Base-by-base conservation (phyloP, 305 asterid genomes). In the Fraxinus latifolia region DNA sequence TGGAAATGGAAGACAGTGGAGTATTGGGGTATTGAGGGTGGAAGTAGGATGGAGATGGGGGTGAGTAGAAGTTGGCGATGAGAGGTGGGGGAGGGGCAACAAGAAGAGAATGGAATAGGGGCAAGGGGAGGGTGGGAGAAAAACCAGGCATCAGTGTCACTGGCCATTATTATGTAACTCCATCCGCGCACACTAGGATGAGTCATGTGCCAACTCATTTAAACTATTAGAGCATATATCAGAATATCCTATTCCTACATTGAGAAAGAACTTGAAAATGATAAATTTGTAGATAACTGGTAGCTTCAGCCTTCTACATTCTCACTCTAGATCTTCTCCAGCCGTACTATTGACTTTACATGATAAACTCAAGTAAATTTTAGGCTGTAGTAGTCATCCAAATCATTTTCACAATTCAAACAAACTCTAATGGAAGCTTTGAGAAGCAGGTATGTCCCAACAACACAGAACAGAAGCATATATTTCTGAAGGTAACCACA, bases 401-500 rank as follows among this genome's bases (percentile, higher is more conserved):
- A 50, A 71, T 27, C 74, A 74, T 58, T 73, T 27, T 47, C 75
- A 68, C 42, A 60, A 42, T 39, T 44, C 5, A 17, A 31, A 8
- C 29, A 23, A 77, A 60, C 65, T 17, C 39, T 17, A 37, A 25
- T 29, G 19, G 72, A 74, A 62, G 21, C 17, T 8, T 31, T 7
- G 78, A 78, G 37, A 74, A 74, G 82, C 3, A 73, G 79, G 55
- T 37, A 34, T 32, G 31, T 62, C 8, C 80, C 68, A 29, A 53
- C 33, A 42, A 72, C 14, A 75, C 27, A 75, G 79, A 80, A 77
- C 27, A 25, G 27, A 25, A 25, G 4, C 32, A 42, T 3, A 78
- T 77, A 33, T 44, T 60, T 80, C 36, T 70, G 68, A 37, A 80
- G 77, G 74, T 83, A 85, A 68, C 60, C 76, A 78, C 14, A 80